phyloP scores from a whole-genome alignment of 139 green algal genomes.

The Tetradesmus obliquus region DNA sequence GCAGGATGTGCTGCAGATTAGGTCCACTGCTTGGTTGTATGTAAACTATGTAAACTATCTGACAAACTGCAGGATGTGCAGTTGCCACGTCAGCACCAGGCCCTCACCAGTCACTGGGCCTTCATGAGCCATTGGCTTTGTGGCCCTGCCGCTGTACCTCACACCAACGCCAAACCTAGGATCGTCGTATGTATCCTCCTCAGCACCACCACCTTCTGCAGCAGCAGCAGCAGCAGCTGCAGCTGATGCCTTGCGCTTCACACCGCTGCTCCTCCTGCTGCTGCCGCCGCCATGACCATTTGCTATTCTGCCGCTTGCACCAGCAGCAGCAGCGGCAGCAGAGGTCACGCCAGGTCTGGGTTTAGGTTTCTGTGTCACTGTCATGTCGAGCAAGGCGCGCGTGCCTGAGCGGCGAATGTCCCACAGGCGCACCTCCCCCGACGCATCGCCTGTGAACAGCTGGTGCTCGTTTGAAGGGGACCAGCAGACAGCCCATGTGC shows the following conservation, averaged over 20 bases:
- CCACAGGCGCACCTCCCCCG: slow-evolving; percentile 73
- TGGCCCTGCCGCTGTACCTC: background rate
- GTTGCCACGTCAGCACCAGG: background rate
- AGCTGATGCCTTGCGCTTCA: background rate
- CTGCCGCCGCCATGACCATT: background rate
- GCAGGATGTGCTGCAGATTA: too few species aligned
- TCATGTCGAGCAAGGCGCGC: slow-evolving; percentile 71
- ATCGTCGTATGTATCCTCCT: background rate
- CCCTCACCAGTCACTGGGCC: background rate
- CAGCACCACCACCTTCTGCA: background rate
- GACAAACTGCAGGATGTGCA: too few species aligned
- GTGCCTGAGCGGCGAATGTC: slow-evolving; percentile 78
- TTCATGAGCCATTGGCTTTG: slow-evolving; percentile 2
- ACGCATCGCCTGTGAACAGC: slow-evolving; percentile 72
- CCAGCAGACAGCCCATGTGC: slow-evolving; percentile 79
- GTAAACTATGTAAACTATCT: too few species aligned
- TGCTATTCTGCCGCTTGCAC: background rate
- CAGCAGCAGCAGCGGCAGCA: background rate
- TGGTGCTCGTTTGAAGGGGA: slow-evolving; percentile 75
- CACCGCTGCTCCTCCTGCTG: background rate
- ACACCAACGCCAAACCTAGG: background rate
- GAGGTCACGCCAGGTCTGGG: background rate
- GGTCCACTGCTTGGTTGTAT: too few species aligned
- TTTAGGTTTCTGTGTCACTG: slow-evolving; percentile 50
- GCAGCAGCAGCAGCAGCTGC: background rate